Conservation (phyloP, 106 monocot species). For the Dendrobium officinale region DNA sequence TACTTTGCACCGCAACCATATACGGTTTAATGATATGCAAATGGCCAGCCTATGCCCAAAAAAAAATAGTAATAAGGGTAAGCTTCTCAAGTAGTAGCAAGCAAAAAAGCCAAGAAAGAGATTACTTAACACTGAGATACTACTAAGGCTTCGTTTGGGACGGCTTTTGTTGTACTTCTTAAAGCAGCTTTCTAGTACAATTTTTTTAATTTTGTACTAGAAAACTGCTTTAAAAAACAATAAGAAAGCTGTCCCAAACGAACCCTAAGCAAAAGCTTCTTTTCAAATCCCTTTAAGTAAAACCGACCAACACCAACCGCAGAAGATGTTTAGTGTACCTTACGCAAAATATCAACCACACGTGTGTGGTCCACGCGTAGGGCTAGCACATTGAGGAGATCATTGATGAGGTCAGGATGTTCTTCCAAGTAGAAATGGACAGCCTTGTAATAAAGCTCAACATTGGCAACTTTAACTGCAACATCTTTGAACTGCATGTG, state of each 20-base stretch:
- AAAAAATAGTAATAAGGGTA: background rate
- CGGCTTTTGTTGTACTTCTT: too few species aligned
- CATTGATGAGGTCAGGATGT: conserved; percentile 95
- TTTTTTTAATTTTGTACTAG: too few species aligned
- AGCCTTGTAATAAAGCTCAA: conserved; percentile 97
- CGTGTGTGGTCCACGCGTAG: conserved; percentile 93
- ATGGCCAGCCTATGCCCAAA: conserved; percentile 63
- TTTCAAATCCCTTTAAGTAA: background rate
- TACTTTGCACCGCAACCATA: conserved; percentile 99
- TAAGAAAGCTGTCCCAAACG: too few species aligned
- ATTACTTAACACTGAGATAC: too few species aligned
- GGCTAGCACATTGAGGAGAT: conserved; percentile 86
- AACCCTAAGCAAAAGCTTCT: background rate
- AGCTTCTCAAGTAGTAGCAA: background rate
- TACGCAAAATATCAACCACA: conserved; percentile 93
- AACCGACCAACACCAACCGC: background rate
- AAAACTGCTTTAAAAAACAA: too few species aligned
- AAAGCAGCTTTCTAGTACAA: too few species aligned
- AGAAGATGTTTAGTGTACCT: conserved; percentile 25
- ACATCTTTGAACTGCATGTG: conserved; percentile 99
- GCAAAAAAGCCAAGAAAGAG: too few species aligned
- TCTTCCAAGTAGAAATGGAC: conserved; percentile 97
- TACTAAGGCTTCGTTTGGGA: too few species aligned
- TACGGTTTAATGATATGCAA: conserved; percentile 94
- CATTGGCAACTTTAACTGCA: conserved; percentile 87